Conservation (phyloP, 2,329 filamentous ascomycete genomes). For the Parascedosporium putredinis region DNA sequence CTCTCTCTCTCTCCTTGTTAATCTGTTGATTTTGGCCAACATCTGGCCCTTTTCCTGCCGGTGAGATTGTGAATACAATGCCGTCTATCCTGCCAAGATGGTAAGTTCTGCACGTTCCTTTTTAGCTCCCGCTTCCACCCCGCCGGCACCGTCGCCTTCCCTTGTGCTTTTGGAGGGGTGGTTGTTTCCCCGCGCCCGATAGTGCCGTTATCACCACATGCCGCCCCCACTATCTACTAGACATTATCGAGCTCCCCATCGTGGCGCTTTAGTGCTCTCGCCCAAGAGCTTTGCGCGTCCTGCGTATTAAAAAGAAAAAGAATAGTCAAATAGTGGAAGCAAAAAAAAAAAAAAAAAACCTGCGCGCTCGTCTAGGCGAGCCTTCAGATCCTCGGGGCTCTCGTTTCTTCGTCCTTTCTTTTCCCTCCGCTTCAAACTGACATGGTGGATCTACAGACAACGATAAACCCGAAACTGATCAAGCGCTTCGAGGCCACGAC, state of each 20-base stretch:
- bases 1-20: too few relatives aligned
- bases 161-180: too few relatives aligned
- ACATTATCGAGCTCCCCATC: not conserved
- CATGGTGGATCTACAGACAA: not conserved
- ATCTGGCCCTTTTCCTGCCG: not conserved
- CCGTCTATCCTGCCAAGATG: not conserved
- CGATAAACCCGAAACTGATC: constrained; percentile 37
- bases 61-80: not conserved
- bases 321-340: too few relatives aligned
- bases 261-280: too few relatives aligned
- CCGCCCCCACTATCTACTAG: not conserved
- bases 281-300: too few relatives aligned
- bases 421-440: not conserved
- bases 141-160: too few relatives aligned
- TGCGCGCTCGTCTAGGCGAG: too few relatives aligned
- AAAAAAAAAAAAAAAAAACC: too few relatives aligned
- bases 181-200: too few relatives aligned
- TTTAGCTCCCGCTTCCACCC: not conserved
- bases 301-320: too few relatives aligned
- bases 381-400: too few relatives aligned
- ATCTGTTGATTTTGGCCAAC: too few relatives aligned
- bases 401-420: not conserved
- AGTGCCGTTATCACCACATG: not conserved
- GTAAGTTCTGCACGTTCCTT: not conserved
- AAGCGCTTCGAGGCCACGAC: constrained; percentile 46